Evolutionary conservation across 2,329 filamentous ascomycete genomes (phyloP), one percentile per base, ranked within the genome.

Genomic region (Beauveria australis): DNA sequence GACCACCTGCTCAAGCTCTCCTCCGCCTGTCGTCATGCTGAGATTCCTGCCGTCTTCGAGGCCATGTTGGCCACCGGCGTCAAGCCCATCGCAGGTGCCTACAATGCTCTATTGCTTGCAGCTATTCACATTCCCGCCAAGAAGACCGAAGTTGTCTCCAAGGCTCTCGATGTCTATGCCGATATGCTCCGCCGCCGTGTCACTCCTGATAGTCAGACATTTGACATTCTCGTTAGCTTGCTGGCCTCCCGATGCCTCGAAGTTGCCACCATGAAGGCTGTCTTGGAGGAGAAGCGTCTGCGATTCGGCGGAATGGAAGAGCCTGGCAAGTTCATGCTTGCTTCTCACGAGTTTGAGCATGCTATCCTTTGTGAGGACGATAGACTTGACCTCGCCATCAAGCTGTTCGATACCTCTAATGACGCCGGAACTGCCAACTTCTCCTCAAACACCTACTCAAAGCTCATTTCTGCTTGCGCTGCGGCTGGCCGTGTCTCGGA

Each of bases 151-250:
- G 86, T 94, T 57, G 90, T 96, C 16, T 88, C 91, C 63, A 96
- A 96, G 77, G 92, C 91, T 5, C 81, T 97, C 57, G 92, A 96
- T 76, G 89, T 99, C 57, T 99, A 97, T 73, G 89, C 92, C 18
- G 92, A 97, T 72, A 97, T 99, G 94, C 85, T 96, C 67, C 86
- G 88, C 65, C 89, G 92, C 65, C 88, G 88, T 67, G 87, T 97
- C 26, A 77, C 83, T 22, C 92, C 93, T 8, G 88, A 97, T 71
- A 86, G 87, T 59, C 84, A 89, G 61, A 97, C 93, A 0, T 97
- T 96, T 75, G 86, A 91, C 70, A 92, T 92, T 40, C 79, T 99
- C 19, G 89, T 99, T 60, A 86, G 89, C 61, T 79, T 97, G 44
- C 80, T 99, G 57, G 89, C 92, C 19, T 83, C 86, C 16, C 87